Base-by-base conservation (phyloP, 2,329 filamentous ascomycete genomes). In the Ceratocystis smalleyi region DNA sequence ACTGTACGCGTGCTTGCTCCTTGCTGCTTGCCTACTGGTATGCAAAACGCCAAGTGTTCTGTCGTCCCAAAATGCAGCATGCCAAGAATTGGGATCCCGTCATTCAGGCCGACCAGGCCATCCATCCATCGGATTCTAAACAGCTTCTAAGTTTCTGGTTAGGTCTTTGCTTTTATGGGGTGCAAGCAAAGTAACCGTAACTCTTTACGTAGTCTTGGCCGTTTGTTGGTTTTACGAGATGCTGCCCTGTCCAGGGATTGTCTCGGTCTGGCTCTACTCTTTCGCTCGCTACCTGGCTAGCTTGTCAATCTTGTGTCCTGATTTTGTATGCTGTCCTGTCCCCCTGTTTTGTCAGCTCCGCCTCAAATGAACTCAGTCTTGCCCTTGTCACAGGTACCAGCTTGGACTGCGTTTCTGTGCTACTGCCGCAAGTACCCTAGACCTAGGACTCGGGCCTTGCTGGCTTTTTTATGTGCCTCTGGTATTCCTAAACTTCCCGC, bases 61-160 rank as follows among this genome's bases (percentile, higher is more conserved):
- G 54, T 57, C 54, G 54, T 57, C 54, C 54, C 54, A 57, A 57
- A 57, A 32, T 30, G 6, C 54, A 32, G n/a, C 12, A 57, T 57
- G 54, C 54, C 54, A 57, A 57, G 54, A 57, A 57, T 12, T 24
- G 27, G 54, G 54, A 57, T 57, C 54, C 54, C 54, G 27, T 57
- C 54, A 35, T 57, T 35, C 54, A 57, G 12, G 17, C 12, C 35
- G 12, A 10, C 7, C 32, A 35, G 32, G 32, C 10, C 32, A 35
- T 10, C 10, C 32, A 35, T 10, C 10, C 32, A 35, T 40, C 35
- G 35, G 35, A 57, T 57, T 57, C 54, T 57, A 35, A 57, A 57
- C 30, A 4, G 54, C 54, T 57, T 57, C 54, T 30, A 40, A 40
- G 30, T 57, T 57, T 57, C 27, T 40, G 35, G 35, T 40, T 15